These are phyloP conservation scores for Dipteronia sinensis DNA, from an alignment of 345 rosid genomes.

Conservation along the genomic window DNA sequence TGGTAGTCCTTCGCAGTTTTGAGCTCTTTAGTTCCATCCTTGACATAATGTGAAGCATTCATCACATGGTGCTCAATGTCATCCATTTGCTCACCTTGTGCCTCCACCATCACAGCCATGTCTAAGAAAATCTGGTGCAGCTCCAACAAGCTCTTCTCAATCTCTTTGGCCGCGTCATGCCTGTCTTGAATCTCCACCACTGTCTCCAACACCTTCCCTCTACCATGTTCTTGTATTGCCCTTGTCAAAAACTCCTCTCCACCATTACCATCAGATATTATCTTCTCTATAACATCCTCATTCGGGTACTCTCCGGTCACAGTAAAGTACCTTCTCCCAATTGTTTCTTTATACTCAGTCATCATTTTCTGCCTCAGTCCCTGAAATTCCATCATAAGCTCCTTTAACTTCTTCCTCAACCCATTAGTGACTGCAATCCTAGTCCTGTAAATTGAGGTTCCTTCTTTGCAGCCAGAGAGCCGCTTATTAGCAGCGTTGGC, in stretches of 20 bases:
- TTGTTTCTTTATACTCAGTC: conserved; percentile 87
- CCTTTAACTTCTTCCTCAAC: conserved; percentile 73
- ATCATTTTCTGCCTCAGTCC: conserved; percentile 86
- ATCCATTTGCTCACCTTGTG: conserved; percentile 94
- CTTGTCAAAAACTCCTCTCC: conserved; percentile 71
- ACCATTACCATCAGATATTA: conserved; percentile 63
- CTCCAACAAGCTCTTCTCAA: conserved; percentile 90
- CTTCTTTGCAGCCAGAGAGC: conserved; percentile 75
- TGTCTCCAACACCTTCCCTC: conserved; percentile 84
- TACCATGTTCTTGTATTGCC: conserved; percentile 94
- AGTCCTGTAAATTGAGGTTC: conserved; percentile 77
- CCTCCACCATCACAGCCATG: conserved; percentile 95
- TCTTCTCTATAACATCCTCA: conserved; percentile 86
- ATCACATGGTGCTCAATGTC: conserved; percentile 90
- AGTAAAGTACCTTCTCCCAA: conserved; percentile 86
- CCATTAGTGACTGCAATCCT: conserved; percentile 84
- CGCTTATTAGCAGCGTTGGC: conserved; percentile 80
- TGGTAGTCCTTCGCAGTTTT: conserved; percentile 72
- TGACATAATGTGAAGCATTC: conserved; percentile 80
- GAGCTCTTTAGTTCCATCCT: conserved; percentile 76
- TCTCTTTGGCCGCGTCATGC: conserved; percentile 83
- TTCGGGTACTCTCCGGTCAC: conserved; percentile 87
- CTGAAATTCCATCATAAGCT: conserved; percentile 96
- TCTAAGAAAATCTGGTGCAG: conserved; percentile 93
- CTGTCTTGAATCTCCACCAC: conserved; percentile 94